Percentiles rank a stretch among this genome's conserved stretches.
These are phyloP conservation scores for Insectozyma bohioensis DNA, from an alignment of 1,139 yeast species.

Conservation along the genomic window DNA sequence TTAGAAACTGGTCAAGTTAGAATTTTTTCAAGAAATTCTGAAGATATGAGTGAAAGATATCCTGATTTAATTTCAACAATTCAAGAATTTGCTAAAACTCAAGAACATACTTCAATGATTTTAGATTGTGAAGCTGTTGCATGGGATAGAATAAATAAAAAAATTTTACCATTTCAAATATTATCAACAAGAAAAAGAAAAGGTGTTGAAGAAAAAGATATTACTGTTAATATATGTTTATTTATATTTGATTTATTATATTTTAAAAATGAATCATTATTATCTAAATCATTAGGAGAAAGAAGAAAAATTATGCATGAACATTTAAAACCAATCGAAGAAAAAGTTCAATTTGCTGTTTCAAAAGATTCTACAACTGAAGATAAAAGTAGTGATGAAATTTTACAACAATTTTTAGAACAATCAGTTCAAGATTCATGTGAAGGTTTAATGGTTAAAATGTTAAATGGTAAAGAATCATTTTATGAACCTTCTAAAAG, in stretches of 20 bases:
- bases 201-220: slow-evolving; percentile 83
- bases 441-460: slow-evolving; percentile 96
- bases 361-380: slow-evolving; percentile 61
- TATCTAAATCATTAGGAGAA: slow-evolving; percentile 66
- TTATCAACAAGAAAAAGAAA: slow-evolving; percentile 91
- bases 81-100: slow-evolving; percentile 52
- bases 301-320: slow-evolving; percentile 63
- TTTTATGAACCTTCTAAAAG: slow-evolving; percentile 93
- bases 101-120: slow-evolving; percentile 54
- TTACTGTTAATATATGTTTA: slow-evolving; percentile 86
- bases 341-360: slow-evolving; percentile 83
- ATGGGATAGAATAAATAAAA: slow-evolving; percentile 75
- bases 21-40: slow-evolving; percentile 91
- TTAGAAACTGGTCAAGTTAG: slow-evolving; percentile 65
- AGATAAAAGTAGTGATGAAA: slow-evolving; percentile 57
- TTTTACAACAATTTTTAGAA: slow-evolving; percentile 82
- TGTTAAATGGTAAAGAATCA: slow-evolving; percentile 78
- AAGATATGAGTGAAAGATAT: slow-evolving; percentile 93
- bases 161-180: slow-evolving; percentile 90
- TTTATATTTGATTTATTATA: slow-evolving; percentile 88
- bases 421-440: slow-evolving; percentile 88
- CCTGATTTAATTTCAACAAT: slow-evolving; percentile 82
- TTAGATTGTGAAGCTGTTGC: slow-evolving; percentile 99
- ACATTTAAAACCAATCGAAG: slow-evolving; percentile 61
- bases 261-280: slow-evolving; percentile 67